Conservation (phyloP, 1,139 yeast species). For the Hemisphaericaspora lyxosophila region DNA sequence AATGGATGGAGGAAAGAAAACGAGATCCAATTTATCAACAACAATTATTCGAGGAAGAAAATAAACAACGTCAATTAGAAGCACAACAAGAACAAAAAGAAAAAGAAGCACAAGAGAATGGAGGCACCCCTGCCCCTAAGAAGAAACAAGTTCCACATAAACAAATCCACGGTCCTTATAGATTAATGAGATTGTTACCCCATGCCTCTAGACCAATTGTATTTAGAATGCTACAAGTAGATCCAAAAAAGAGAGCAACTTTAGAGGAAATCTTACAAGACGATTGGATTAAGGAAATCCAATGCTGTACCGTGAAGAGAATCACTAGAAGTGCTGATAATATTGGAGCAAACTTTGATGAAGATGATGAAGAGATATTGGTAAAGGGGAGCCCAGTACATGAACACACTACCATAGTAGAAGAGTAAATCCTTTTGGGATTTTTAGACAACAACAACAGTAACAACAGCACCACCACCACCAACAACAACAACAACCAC, state of each 20-base stretch:
- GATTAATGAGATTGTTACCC: constrained; percentile 83
- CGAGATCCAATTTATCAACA: constrained; percentile 12
- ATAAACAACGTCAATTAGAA: constrained; percentile 8
- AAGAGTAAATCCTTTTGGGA: no score
- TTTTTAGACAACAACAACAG: no score
- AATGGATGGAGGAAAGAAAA: constrained; percentile 24
- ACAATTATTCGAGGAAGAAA: constrained; percentile 12
- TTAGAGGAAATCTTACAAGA: constrained; percentile 66
- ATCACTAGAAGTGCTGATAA: constrained; percentile 25
- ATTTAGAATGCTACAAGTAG: constrained; percentile 68
- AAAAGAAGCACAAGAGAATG: constrained; percentile 13
- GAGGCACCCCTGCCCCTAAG: constrained; percentile 18
- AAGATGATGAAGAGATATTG: constrained; percentile 40
- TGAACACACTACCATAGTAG: constrained; percentile 44
- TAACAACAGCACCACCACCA: no score
- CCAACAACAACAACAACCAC: no score
- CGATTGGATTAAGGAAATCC: constrained; percentile 68
- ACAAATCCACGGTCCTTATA: constrained; percentile 76
- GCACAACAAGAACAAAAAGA: constrained; percentile 14
- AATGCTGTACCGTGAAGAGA: constrained; percentile 41
- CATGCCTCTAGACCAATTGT: constrained; percentile 80
- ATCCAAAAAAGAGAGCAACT: constrained; percentile 67
- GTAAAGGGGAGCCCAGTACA: constrained; percentile 43
- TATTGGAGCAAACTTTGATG: constrained; percentile 30
- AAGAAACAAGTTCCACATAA: constrained; percentile 37